phyloP scores from a whole-genome alignment of 305 asterid species.

The Solanum hybrid region DNA sequence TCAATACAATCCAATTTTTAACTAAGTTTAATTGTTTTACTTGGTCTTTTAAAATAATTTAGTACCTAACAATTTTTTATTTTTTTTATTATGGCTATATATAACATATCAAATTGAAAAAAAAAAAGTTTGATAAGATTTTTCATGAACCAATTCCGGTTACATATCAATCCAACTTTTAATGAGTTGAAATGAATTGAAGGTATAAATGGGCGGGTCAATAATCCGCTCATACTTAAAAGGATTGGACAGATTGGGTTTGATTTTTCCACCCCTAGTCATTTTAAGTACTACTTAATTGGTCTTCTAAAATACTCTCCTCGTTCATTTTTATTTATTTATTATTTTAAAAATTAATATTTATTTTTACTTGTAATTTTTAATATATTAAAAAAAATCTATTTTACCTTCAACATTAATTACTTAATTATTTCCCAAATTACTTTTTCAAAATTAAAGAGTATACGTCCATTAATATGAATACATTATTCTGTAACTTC shows the following conservation, averaged over 20 bases:
- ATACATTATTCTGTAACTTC: background rate
- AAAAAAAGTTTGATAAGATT: background rate
- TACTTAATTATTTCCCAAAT: background rate
- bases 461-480: background rate
- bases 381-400: no score
- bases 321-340: no score
- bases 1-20: background rate
- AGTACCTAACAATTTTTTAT: background rate
- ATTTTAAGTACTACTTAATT: background rate
- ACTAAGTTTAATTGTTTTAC: no score
- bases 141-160: background rate
- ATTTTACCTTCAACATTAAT: background rate
- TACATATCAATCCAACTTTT: background rate
- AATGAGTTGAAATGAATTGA: no score
- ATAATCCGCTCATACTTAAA: background rate
- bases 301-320: background rate
- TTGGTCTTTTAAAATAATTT: background rate
- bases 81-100: background rate
- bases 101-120: no score
- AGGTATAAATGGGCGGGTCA: background rate
- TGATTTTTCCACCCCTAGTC: no score
- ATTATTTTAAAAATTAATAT: no score
- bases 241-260: background rate
- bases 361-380: no score
- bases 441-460: background rate